These are phyloP conservation scores for Acer campestre DNA, from an alignment of 345 rosid species.

Conservation along the genomic window DNA sequence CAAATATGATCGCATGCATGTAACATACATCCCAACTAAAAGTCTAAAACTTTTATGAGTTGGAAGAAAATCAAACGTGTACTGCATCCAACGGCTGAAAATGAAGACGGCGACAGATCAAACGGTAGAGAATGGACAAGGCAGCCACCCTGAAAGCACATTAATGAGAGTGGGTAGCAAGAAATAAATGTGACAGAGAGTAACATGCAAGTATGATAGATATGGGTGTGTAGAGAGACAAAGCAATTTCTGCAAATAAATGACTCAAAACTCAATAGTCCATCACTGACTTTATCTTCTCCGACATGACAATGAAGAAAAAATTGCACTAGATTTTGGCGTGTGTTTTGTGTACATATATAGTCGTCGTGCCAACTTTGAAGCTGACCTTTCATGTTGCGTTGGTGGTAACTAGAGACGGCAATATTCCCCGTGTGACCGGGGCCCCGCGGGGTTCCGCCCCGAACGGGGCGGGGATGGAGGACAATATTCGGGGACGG, in stretches of 20 bases:
- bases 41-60: background rate
- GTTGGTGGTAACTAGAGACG: background rate
- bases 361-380: background rate
- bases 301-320: background rate
- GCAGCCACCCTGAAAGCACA: background rate
- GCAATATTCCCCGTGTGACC: too few species aligned
- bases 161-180: constrained; percentile 13
- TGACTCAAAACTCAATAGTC: background rate
- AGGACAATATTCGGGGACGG: too few species aligned
- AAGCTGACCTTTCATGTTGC: background rate
- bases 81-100: background rate
- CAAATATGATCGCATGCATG: too few species aligned
- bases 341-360: background rate
- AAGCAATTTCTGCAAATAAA: background rate
- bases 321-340: background rate
- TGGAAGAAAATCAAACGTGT: background rate
- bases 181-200: constrained; percentile 17
- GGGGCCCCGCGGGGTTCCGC: too few species aligned
- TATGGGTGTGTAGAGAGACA: background rate
- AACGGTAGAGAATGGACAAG: background rate
- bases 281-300: background rate
- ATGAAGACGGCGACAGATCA: background rate
- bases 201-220: constrained; percentile 14
- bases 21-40: background rate
- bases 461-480: too few species aligned